Conservation (phyloP, 2,329 filamentous ascomycete genomes). For the Aspergillus japonicus region DNA sequence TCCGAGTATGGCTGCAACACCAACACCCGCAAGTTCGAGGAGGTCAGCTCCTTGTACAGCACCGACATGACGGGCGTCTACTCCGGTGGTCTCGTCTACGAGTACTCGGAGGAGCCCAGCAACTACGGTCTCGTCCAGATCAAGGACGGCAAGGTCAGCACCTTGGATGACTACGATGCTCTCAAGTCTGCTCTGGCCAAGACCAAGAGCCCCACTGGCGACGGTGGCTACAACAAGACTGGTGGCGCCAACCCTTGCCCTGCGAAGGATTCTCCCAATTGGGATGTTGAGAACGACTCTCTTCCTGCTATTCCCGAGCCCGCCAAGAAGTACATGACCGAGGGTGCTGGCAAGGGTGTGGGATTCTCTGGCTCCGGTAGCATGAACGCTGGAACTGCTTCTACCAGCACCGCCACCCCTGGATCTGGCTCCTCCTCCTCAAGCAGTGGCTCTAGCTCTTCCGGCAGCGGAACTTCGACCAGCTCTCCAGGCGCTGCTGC, state of each 20-base stretch:
- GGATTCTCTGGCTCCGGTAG: constrained; percentile 58
- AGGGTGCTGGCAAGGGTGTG: constrained; percentile 57
- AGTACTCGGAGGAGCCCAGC: constrained; percentile 84
- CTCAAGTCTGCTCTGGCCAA: constrained; percentile 53
- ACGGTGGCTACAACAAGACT: constrained; percentile 59
- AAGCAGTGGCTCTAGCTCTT: constrained; percentile 5
- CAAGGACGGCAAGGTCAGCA: constrained; percentile 53
- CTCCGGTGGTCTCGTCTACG: constrained; percentile 94
- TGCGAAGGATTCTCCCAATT: constrained; percentile 50
- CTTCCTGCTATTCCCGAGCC: constrained; percentile 59
- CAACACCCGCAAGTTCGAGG: constrained; percentile 77
- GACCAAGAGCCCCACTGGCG: constrained; percentile 53
- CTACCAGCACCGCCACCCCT: constrained; percentile 50
- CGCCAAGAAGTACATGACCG: constrained; percentile 56
- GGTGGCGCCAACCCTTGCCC: constrained; percentile 57
- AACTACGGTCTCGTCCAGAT: constrained; percentile 78
- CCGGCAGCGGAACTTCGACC: constrained; percentile 24
- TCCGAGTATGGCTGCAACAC: constrained; percentile 92
- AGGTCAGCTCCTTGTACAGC: constrained; percentile 77
- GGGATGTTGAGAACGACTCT: constrained; percentile 54
- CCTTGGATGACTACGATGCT: constrained; percentile 62
- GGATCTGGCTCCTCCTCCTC: constrained; percentile 47
- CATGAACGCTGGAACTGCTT: constrained; percentile 54
- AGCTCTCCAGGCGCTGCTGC: constrained; percentile 45
- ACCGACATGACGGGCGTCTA: constrained; percentile 82